Base-by-base conservation (phyloP, 306 rosid genomes). In the Cicer yamashitae region DNA sequence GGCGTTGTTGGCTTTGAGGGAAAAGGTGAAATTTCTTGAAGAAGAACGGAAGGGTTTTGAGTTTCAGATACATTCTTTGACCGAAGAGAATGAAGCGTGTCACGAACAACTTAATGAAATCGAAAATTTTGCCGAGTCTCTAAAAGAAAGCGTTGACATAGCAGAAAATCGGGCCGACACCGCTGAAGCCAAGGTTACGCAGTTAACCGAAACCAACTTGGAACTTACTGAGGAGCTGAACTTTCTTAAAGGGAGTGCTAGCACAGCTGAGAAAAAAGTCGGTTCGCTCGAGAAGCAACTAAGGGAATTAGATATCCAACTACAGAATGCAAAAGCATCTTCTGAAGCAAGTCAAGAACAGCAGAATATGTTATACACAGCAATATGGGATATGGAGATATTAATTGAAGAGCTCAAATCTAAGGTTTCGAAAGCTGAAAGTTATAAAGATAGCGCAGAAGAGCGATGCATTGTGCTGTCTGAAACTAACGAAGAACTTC, bases 371-470 rank as follows among this genome's bases (percentile, higher is more conserved):
- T 70, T 96, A 61, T 96, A 96, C 81, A 48, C 93, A 40, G 99
- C 99, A 56, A 96, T 96, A 76, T 92, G 96, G 98, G 99, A 96
- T 75, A 96, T 92, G 99, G 99, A 96, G 82, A 90, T 89, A 67
- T 78, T 96, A 53, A 96, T 96, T 58, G 99, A 96, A 83, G 99
- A 96, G 71, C 90, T 96, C 18, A 92, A 89, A 82, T 96, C 99
- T 20, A 92, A 96, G 86, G 93, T 88, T 75, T 80, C 93, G 34
- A 89, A 83, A 77, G 91, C 96, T 8, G 99, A 94, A 79, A 83
- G 75, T 85, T 89, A 80, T 81, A 82, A 82, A 5, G 97, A 94
- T 44, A 83, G 22, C 68, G 84, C 82, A 2, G 91, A 91, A 79
- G 94, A 91, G 85, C 84, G 77, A 74, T 90, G 89, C 73, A 73